Evolutionary conservation across 176 grass and related monocot genomes (phyloP).

Genomic region (Carex kokanica): DNA sequence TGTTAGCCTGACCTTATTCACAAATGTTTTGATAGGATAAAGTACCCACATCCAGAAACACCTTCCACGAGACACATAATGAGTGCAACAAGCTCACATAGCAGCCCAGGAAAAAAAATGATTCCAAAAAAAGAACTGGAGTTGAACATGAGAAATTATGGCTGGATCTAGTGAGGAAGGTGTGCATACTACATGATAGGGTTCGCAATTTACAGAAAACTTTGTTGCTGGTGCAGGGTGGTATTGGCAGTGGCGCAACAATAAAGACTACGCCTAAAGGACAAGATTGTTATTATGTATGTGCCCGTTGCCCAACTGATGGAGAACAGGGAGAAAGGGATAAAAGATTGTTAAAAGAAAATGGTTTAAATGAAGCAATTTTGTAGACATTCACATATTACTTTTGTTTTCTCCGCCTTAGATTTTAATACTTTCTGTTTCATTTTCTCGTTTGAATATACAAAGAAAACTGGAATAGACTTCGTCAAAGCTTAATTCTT

Average conservation of each 20-base stretch:
- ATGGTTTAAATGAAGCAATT: neutral
- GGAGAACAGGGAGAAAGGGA: neutral
- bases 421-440: neutral
- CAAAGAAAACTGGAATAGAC: neutral
- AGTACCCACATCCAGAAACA: slow-evolving; percentile 23
- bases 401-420: neutral
- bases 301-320: too few species aligned
- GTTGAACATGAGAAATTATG: slow-evolving; percentile 37
- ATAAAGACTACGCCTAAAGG: too few species aligned
- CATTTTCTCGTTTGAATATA: neutral
- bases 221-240: slow-evolving; percentile 30
- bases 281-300: too few species aligned
- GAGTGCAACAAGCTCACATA: slow-evolving; percentile 9
- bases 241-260: neutral
- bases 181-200: slow-evolving; percentile 52
- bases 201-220: slow-evolving; percentile 58
- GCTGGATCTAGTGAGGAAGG: slow-evolving; percentile 47
- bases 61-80: slow-evolving; percentile 18
- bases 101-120: neutral
- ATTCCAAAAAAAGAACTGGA: neutral
- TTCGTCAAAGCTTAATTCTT: neutral
- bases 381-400: neutral
- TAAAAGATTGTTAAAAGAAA: neutral
- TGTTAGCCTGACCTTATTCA: slow-evolving; percentile 7
- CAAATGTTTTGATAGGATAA: slow-evolving; percentile 43